phyloP scores from a whole-genome alignment of 192 early-diverging fungal species.

The Linnemannia schmuckeri region DNA sequence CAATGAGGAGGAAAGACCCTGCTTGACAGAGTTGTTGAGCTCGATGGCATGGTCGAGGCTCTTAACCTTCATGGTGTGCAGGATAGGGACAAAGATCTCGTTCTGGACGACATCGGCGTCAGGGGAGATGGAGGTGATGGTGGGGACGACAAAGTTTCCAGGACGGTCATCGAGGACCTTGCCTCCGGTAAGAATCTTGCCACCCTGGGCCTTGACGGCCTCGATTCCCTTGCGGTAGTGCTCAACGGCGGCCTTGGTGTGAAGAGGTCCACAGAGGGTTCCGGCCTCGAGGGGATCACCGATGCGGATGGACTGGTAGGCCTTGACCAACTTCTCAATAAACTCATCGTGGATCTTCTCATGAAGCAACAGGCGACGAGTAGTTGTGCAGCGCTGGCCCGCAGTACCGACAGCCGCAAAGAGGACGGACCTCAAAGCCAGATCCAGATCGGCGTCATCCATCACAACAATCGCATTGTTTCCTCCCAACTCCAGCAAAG shows the following conservation, averaged over 20 bases:
- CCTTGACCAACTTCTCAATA: slow-evolving; percentile 80
- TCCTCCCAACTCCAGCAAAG: slow-evolving; percentile 91
- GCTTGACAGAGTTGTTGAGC: slow-evolving; percentile 90
- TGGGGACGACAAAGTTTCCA: slow-evolving; percentile 95
- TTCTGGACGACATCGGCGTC: slow-evolving; percentile 87
- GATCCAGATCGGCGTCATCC: slow-evolving; percentile 90
- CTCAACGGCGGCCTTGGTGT: slow-evolving; percentile 87
- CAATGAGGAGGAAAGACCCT: slow-evolving; percentile 88
- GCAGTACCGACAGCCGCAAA: slow-evolving; percentile 98
- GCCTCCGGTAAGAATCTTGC: slow-evolving; percentile 89
- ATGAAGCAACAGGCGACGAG: slow-evolving; percentile 91
- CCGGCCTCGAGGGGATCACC: slow-evolving; percentile 89
- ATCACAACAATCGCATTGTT: slow-evolving; percentile 97
- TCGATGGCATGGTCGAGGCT: slow-evolving; percentile 87
- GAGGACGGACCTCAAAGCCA: slow-evolving; percentile 86
- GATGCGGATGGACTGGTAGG: slow-evolving; percentile 89
- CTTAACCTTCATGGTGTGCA: slow-evolving; percentile 86
- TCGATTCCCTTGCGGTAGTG: slow-evolving; percentile 81
- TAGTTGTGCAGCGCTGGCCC: slow-evolving; percentile 95
- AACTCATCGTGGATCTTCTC: slow-evolving; percentile 89
- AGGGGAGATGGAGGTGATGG: slow-evolving; percentile 85
- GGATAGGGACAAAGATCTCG: slow-evolving; percentile 96
- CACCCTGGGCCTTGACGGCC: slow-evolving; percentile 85
- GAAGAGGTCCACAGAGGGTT: slow-evolving; percentile 92
- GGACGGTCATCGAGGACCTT: slow-evolving; percentile 75